Evolutionary conservation across 179 eudicot species (phyloP), one percentile per base, ranked within the genome.

Genomic region (Camellia oleifera): DNA sequence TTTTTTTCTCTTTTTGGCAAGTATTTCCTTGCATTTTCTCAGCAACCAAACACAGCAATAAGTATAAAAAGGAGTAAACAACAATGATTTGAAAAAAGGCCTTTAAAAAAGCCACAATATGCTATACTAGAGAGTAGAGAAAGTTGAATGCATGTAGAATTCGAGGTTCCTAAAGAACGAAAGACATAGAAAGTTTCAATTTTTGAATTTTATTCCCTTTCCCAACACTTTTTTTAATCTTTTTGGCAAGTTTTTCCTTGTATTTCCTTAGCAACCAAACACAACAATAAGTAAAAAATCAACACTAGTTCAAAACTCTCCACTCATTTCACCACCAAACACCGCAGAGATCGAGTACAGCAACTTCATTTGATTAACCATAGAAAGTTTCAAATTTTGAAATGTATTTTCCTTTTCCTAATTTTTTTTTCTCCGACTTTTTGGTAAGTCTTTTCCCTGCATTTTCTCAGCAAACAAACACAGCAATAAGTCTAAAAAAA

Each of bases 201-300:
- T 4, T 48, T 48, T 48, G 52, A 48, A 48, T 48, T 3, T 48
- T 67, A 18, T 67, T 67, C 77, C 61, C 6, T 48, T 48, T 48
- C 52, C 52, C 4, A 11, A 26, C 8, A 5, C 23, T 32, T 32
- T 32, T 32, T 32, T 32, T 32, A 32, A 12, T 26, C 5, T 54
- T 74, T 15, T 2, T 40, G n/a, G 42, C 11, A 32, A 26, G n/a
- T 9, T 23, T 58, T 75, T 42, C 6, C 78, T 17, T n/a, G 13
- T 68, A 75, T 62, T 58, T 57, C 42, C 78, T 58, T 32, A 44
- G 78, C 54, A 75, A 42, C 46, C 77, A 71, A 71, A 48, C 75
- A 48, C 46, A n/a, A n/a, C 44, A 20, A 20, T 48, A 48, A 48
- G 6, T 48, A 48, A 3, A 1, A 53, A 32, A 32, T 0, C 7